Conservation (phyloP, 495 filamentous ascomycete species). For the Aspergillus asperescens region DNA sequence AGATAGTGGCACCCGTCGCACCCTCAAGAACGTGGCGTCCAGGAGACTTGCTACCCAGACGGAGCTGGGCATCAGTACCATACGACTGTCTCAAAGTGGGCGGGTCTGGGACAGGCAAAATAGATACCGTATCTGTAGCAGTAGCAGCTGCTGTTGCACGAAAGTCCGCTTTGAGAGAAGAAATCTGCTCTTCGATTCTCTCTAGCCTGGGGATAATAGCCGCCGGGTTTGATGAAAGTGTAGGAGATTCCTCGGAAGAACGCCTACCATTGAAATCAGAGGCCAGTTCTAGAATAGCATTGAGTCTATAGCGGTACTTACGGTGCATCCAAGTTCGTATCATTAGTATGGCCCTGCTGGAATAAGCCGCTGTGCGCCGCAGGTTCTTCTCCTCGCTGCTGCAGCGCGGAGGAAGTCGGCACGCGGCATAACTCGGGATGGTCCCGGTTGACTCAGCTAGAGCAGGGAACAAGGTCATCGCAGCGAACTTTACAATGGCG, state of each 20-base stretch:
- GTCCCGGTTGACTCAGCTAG: conserved; percentile 58
- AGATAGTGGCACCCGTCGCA: conserved; percentile 26
- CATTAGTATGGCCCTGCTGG: neutral
- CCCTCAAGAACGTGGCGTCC: conserved; percentile 22
- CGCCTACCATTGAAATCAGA: too few species aligned
- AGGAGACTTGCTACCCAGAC: conserved; percentile 12
- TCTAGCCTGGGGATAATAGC: conserved; percentile 15
- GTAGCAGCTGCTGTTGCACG: neutral
- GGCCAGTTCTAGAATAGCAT: too few species aligned
- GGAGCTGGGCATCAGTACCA: neutral
- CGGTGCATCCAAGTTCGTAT: conserved; percentile 3
- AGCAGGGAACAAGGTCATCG: conserved; percentile 58
- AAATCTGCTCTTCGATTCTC: conserved; percentile 22
- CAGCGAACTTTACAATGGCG: conserved; percentile 46
- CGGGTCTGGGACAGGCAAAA: neutral
- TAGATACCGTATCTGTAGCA: too few species aligned
- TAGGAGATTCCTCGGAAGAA: too few species aligned
- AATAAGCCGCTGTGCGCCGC: neutral
- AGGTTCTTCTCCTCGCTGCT: neutral
- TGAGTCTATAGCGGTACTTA: too few species aligned
- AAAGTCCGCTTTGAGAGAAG: conserved; percentile 21
- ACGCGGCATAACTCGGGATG: conserved; percentile 53
- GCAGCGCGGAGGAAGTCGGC: conserved; percentile 12
- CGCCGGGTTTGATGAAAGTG: neutral
- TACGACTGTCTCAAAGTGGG: neutral